These are phyloP conservation scores for Vanrija sp. DNA, from an alignment of 1,284 basidiomycete genomes.

Conservation along the genomic window DNA sequence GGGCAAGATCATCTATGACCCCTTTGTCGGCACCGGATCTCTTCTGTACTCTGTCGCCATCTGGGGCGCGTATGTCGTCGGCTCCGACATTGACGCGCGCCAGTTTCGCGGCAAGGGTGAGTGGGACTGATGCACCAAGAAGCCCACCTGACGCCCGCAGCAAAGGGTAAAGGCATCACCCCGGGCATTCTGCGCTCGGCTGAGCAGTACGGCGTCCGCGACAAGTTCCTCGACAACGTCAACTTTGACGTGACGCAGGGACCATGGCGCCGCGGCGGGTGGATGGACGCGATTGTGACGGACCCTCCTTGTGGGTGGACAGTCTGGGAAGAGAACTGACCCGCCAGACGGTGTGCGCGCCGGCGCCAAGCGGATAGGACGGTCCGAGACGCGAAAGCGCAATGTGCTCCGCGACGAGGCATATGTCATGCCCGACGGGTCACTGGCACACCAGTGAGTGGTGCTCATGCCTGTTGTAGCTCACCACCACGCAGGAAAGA, in stretches of 20 bases:
- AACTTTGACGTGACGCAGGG: conserved; percentile 87
- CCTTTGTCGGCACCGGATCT: conserved; percentile 94
- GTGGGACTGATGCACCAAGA: too few species aligned
- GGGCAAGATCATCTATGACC: conserved; percentile 90
- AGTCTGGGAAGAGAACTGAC: neutral
- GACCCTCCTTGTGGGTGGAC: conserved; percentile 77
- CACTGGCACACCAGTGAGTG: conserved; percentile 47
- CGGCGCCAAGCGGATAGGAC: conserved; percentile 88
- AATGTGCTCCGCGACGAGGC: conserved; percentile 44
- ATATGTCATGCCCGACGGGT: conserved; percentile 42
- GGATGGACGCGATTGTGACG: conserved; percentile 92
- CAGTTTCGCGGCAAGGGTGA: conserved; percentile 86
- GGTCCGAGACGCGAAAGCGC: conserved; percentile 50
- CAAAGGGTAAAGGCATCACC: conserved; percentile 41
- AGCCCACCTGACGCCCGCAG: conserved; percentile 28
- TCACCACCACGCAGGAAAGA: conserved; percentile 51
- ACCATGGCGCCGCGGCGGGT: conserved; percentile 79
- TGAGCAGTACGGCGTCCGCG: conserved; percentile 73
- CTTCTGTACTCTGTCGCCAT: conserved; percentile 81
- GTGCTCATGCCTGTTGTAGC: neutral
- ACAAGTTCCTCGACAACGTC: conserved; percentile 74
- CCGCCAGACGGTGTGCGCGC: conserved; percentile 83
- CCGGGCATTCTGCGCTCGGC: conserved; percentile 78
- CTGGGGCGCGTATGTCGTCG: conserved; percentile 82
- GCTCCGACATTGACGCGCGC: conserved; percentile 94